Evolutionary conservation across 2,329 filamentous ascomycete genomes (phyloP).

Genomic region (Exophiala spinifera): DNA sequence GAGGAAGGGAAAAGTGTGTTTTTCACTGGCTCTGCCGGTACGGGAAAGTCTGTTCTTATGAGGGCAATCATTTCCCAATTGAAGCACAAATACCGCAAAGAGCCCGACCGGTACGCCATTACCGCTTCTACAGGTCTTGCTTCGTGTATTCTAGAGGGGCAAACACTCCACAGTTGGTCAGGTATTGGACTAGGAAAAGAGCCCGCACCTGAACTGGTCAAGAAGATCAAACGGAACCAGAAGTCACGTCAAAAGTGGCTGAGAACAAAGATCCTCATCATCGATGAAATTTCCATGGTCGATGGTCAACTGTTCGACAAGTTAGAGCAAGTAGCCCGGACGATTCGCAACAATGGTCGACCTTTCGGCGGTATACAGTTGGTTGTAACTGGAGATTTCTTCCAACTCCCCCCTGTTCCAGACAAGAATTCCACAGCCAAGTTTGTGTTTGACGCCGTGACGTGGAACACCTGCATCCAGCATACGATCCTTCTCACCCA

Average conservation of each 20-base stretch:
- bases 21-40: slow-evolving; percentile 94
- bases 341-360: slow-evolving; percentile 81
- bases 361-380: slow-evolving; percentile 96
- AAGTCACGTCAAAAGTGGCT: slow-evolving; percentile 90
- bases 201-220: slow-evolving; percentile 71
- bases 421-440: slow-evolving; percentile 71
- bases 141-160: slow-evolving; percentile 93
- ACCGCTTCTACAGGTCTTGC: slow-evolving; percentile 95
- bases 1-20: slow-evolving; percentile 84
- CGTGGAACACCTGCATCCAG: slow-evolving; percentile 88
- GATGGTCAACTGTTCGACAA: slow-evolving; percentile 97
- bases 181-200: slow-evolving; percentile 96
- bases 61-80: slow-evolving; percentile 82
- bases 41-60: slow-evolving; percentile 95
- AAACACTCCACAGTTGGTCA: slow-evolving; percentile 92
- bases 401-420: slow-evolving; percentile 91
- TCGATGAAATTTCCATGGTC: slow-evolving; percentile 98
- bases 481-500: slow-evolving; percentile 94
- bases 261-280: slow-evolving; percentile 77
- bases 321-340: slow-evolving; percentile 79
- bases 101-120: slow-evolving; percentile 82
- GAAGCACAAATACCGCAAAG: slow-evolving; percentile 69
- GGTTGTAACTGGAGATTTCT: slow-evolving; percentile 95
- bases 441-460: slow-evolving; percentile 88
- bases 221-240: slow-evolving; percentile 83